Evolutionary conservation across 192 early-diverging fungal genomes (phyloP).

Genomic region (Martensiomyces pterosporus): DNA sequence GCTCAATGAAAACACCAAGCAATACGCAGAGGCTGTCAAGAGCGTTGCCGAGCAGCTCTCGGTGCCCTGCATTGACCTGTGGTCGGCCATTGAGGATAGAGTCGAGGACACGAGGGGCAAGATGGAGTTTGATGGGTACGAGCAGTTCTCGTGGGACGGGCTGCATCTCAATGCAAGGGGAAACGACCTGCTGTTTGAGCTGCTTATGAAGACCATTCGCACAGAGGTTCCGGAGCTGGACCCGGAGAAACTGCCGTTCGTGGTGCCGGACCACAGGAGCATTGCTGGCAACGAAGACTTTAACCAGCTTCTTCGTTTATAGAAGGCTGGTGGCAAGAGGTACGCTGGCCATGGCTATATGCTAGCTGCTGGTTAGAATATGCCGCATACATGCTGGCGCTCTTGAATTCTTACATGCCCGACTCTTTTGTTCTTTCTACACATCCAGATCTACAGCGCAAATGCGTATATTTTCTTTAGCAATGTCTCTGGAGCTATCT

Average conservation of each 20-base stretch:
- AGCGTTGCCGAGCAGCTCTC: constrained; percentile 1
- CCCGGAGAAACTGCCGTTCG: constrained; percentile 17
- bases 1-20: not conserved
- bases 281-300: constrained; percentile 2
- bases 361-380: too few species aligned
- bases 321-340: too few species aligned
- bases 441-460: too few species aligned
- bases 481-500: not conserved
- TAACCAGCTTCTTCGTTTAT: not conserved
- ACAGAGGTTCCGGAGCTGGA: constrained; percentile 15
- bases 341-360: too few species aligned
- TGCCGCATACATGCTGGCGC: too few species aligned
- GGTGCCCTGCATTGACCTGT: constrained; percentile 34
- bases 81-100: constrained; percentile 20
- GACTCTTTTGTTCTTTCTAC: not conserved
- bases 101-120: not conserved
- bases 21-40: constrained; percentile 18
- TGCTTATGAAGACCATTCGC: constrained; percentile 12
- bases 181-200: constrained; percentile 26
- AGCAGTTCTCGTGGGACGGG: constrained; percentile 20
- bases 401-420: too few species aligned
- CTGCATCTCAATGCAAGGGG: constrained; percentile 39
- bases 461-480: not conserved
- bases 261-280: constrained; percentile 4
- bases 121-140: constrained; percentile 10